Base-by-base conservation (phyloP, 805 yeast genomes). In the Saturnispora mendoncae region DNA sequence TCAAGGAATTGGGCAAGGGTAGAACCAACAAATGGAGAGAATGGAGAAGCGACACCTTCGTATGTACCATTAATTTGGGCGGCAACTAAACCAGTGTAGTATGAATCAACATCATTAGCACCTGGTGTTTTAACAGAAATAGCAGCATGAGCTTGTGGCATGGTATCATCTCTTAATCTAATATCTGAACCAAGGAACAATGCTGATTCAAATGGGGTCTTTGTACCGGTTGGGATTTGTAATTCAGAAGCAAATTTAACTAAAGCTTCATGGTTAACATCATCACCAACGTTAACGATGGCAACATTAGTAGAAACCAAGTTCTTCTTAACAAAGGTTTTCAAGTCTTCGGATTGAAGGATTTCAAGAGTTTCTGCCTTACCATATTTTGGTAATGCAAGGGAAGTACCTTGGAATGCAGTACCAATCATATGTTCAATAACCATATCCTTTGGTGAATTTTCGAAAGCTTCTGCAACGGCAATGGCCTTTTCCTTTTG, bases 361-460 rank as follows among this genome's bases (percentile, higher is more conserved):
- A 71, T 72, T 25, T 68, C 62, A 34, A 84, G 53, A 37, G 84
- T 68, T 48, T 82, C 92, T 28, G 68, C 52, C 49, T 85, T 82
- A 71, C 94, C 94, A 55, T 72, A 69, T 32, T 74, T 69, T 62
- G 94, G 92, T 59, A 84, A 68, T 41, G 81, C 82, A 51, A 84
- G 69, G 24, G 92, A 78, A 56, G 85, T 78, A 57, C 86, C 85
- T 68, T 84, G 94, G 81, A 78, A 84, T 42, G 94, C 94, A 47
- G 88, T 74, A 46, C 88, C 75, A 57, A 78, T 76, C 68, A 84
- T 72, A 65, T 84, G 94, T 66, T 80, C 84, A 52, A 78, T 55
- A 39, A 79, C 82, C 65, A 69, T 72, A 42, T 69, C 60, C 46
- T 72, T 69, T 52, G 80, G 74, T 45, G 53, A 61, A 40, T 65